These are phyloP conservation scores for Pseudozyma hubeiensis DNA, from an alignment of 1,284 basidiomycete species.

Conservation along the genomic window DNA sequence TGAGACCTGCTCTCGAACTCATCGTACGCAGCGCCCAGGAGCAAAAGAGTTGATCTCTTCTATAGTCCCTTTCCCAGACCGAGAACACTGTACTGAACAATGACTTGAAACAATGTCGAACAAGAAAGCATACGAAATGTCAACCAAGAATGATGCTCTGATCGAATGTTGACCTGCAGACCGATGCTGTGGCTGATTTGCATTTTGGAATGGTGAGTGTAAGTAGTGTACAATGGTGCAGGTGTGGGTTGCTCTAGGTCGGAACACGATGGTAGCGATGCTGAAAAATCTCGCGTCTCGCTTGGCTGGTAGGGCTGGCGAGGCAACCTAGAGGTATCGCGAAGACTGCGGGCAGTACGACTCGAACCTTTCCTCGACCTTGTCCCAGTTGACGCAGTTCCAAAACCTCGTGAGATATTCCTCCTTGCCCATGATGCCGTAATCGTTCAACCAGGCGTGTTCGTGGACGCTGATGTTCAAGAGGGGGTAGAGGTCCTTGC, in stretches of 20 bases:
- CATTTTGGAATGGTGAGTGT: constrained; percentile 11
- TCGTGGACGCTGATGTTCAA: constrained; percentile 89
- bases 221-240: constrained; percentile 36
- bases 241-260: background rate
- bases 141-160: background rate
- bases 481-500: constrained; percentile 78
- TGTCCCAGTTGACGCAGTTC: constrained; percentile 85
- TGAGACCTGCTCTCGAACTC: constrained; percentile 27
- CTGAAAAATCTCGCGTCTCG: too few relatives aligned
- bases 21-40: constrained; percentile 6
- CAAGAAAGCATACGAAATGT: constrained; percentile 1
- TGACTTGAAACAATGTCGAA: background rate
- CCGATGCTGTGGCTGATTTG: constrained; percentile 11
- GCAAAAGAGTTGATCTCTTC: background rate
- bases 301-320: too few relatives aligned
- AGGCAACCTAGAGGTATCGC: constrained; percentile 15
- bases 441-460: constrained; percentile 88
- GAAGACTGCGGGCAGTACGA: constrained; percentile 45
- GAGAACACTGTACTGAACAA: background rate
- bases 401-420: constrained; percentile 90
- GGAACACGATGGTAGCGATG: background rate
- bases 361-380: constrained; percentile 54
- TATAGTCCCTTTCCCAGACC: background rate
- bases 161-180: constrained; percentile 1
- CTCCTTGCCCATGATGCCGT: constrained; percentile 94